Conservation (phyloP, 805 yeast genomes). For the Lipomyces sp. region DNA sequence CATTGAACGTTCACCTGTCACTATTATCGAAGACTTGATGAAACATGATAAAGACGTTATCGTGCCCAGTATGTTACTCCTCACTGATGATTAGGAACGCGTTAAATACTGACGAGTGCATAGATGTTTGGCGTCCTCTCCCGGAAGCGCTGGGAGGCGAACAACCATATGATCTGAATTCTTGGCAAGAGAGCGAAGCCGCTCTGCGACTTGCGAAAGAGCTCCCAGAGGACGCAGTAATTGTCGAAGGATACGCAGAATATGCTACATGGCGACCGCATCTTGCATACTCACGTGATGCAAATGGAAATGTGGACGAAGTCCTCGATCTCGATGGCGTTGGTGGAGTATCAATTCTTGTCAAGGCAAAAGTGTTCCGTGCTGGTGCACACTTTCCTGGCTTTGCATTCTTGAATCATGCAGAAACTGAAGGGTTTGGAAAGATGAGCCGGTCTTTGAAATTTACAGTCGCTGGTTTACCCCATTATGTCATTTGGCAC, state of each 20-base stretch:
- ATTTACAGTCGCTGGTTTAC: conserved; percentile 81
- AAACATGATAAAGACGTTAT: conserved; percentile 87
- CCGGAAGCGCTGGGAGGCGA: conserved; percentile 85
- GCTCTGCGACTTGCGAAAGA: conserved; percentile 56
- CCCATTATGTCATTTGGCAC: conserved; percentile 90
- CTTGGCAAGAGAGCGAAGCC: conserved; percentile 90
- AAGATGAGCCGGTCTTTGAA: conserved; percentile 75
- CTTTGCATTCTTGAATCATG: conserved; percentile 92
- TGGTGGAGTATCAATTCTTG: conserved; percentile 93
- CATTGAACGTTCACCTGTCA: conserved; percentile 86
- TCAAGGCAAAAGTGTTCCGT: conserved; percentile 85
- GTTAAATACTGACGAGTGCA: not conserved
- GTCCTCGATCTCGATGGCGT: conserved; percentile 95
- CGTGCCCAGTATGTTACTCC: conserved; percentile 64
- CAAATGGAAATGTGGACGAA: conserved; percentile 69
- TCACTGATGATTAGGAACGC: not conserved
- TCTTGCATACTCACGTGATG: conserved; percentile 28
- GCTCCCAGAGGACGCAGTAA: conserved; percentile 91
- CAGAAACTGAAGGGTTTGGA: conserved; percentile 95
- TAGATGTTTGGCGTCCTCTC: conserved; percentile 91
- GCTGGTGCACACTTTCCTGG: conserved; percentile 95
- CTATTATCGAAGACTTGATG: conserved; percentile 90
- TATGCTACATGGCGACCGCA: conserved; percentile 37
- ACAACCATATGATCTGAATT: conserved; percentile 94
- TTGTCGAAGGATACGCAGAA: conserved; percentile 77